phyloP scores from a whole-genome alignment of 2,329 filamentous ascomycete genomes.

The Fusarium paranaense region DNA sequence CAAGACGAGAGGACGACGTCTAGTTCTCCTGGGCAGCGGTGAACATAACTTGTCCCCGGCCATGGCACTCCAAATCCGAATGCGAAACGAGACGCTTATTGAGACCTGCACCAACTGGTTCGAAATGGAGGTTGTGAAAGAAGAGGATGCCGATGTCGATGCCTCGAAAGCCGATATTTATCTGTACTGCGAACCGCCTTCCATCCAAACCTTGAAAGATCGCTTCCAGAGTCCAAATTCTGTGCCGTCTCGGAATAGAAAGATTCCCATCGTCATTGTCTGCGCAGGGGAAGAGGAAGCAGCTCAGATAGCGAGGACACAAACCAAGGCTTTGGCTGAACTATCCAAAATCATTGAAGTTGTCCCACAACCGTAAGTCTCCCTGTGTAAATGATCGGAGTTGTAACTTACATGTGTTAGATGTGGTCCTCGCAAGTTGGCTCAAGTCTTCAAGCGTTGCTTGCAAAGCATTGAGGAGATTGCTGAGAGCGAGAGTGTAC shows the following conservation, averaged over 20 bases:
- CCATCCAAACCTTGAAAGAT: slow-evolving; percentile 17
- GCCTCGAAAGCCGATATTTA: slow-evolving; percentile 36
- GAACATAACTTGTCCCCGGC: slow-evolving; percentile 1
- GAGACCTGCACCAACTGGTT: slow-evolving; percentile 51
- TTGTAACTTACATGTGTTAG: slow-evolving; percentile 8
- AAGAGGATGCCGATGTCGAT: background rate
- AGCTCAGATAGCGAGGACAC: slow-evolving; percentile 37
- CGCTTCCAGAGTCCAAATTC: slow-evolving; percentile 23
- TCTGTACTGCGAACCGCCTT: slow-evolving; percentile 45
- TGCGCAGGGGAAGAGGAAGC: slow-evolving; percentile 47
- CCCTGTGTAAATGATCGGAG: too few relatives aligned
- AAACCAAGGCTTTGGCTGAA: slow-evolving; percentile 33
- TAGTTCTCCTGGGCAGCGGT: slow-evolving; percentile 36
- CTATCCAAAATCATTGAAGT: slow-evolving; percentile 46
- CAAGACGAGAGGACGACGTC: slow-evolving; percentile 23
- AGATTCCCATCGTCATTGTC: slow-evolving; percentile 44
- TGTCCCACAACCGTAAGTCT: slow-evolving; percentile 47
- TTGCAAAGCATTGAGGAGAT: slow-evolving; percentile 14
- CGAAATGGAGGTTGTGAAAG: slow-evolving; percentile 45
- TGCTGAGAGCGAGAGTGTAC: background rate
- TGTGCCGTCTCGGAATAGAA: background rate
- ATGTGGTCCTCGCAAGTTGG: slow-evolving; percentile 47
- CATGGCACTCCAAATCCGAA: slow-evolving; percentile 27
- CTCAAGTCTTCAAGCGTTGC: slow-evolving; percentile 44
- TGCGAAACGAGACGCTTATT: slow-evolving; percentile 45